Percentiles rank a stretch among this genome's conserved stretches.
Conservation (phyloP, 257 asterid species). For the Rhazya stricta region DNA sequence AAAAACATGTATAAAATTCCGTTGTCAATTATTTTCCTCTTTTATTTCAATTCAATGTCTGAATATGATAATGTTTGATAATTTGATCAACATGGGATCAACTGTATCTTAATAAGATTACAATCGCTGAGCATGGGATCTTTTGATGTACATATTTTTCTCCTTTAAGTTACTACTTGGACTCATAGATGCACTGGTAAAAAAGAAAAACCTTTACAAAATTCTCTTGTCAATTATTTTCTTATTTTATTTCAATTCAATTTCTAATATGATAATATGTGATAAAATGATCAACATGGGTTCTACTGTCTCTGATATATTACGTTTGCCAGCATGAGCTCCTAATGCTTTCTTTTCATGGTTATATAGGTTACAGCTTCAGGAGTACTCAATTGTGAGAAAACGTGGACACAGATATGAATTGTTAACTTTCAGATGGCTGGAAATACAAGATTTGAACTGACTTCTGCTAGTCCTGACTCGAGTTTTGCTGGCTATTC, state of each 20-base stretch:
- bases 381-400: slow-evolving; percentile 20
- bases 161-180: too few relatives aligned
- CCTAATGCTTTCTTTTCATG: slow-evolving; percentile 19
- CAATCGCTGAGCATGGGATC: too few relatives aligned
- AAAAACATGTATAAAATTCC: neutral
- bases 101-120: too few relatives aligned
- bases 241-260: neutral
- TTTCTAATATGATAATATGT: neutral
- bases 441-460: slow-evolving; percentile 69
- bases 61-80: neutral
- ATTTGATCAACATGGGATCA: neutral
- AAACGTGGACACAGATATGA: slow-evolving; percentile 35
- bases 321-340: neutral
- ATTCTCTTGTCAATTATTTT: neutral
- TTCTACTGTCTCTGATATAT: neutral
- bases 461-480: slow-evolving; percentile 70
- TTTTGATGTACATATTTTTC: too few relatives aligned
- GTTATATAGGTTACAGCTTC: slow-evolving; percentile 24
- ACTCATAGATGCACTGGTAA: too few relatives aligned
- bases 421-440: slow-evolving; percentile 51
- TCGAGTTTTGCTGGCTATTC: slow-evolving; percentile 58
- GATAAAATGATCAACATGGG: neutral
- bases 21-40: neutral
- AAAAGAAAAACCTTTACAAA: neutral
- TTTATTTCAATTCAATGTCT: neutral